phyloP scores from a whole-genome alignment of 148 eudicot genomes.

The Spergularia bocconei region DNA sequence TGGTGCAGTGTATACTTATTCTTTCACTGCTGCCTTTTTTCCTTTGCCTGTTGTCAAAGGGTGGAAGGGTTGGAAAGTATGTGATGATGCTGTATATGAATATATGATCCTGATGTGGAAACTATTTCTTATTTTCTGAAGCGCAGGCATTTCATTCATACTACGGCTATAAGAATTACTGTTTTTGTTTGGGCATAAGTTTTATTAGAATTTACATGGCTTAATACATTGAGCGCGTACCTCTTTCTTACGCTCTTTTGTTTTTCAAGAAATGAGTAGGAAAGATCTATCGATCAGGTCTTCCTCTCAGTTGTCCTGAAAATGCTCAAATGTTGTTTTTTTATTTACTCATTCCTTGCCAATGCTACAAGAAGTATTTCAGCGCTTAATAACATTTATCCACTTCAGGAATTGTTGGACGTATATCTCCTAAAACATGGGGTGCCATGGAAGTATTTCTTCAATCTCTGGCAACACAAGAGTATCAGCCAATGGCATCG shows the following conservation, averaged over 20 bases:
- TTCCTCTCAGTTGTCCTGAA: neutral
- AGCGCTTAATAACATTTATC: slow-evolving; percentile 5
- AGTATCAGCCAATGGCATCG: slow-evolving; percentile 87
- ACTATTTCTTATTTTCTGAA: neutral
- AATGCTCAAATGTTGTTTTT: neutral
- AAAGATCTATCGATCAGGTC: neutral
- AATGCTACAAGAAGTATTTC: neutral
- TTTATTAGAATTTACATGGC: neutral
- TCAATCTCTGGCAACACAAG: slow-evolving; percentile 72
- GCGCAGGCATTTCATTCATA: neutral
- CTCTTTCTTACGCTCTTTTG: neutral
- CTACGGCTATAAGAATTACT: neutral
- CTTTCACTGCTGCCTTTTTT: neutral
- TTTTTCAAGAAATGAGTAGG: too few species aligned
- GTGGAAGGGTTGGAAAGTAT: neutral
- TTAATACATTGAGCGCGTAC: neutral
- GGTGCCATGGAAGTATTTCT: slow-evolving; percentile 87
- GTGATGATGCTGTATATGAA: neutral
- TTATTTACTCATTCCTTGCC: neutral
- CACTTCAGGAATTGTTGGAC: slow-evolving; percentile 86
- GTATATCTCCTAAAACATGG: slow-evolving; percentile 95
- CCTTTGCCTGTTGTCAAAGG: neutral
- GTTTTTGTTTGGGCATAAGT: neutral
- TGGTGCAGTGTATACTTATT: too few species aligned
- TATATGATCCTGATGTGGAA: neutral